phyloP scores from a whole-genome alignment of 2,329 filamentous ascomycete species.

The Penicillium palitans region DNA sequence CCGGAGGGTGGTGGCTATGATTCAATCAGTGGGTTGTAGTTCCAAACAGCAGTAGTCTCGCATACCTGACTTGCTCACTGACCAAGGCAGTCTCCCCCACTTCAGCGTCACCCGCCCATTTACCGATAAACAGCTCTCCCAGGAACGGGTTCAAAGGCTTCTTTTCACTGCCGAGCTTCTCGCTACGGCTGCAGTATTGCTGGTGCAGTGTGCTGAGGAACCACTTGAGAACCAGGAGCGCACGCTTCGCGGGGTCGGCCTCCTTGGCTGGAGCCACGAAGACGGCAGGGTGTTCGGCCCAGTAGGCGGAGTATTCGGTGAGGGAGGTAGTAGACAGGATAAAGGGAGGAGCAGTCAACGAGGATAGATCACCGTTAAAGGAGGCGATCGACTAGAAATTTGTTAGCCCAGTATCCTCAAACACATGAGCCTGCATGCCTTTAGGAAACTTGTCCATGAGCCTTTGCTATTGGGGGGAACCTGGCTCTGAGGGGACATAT shows the following conservation, averaged over 20 bases:
- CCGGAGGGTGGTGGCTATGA: conserved; percentile 79
- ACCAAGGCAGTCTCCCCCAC: conserved; percentile 79
- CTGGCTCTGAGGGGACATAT: conserved; percentile 40
- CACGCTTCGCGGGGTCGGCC: conserved; percentile 75
- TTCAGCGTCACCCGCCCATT: conserved; percentile 72
- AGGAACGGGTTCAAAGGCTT: conserved; percentile 97
- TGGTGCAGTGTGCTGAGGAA: conserved; percentile 91
- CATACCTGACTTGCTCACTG: conserved; percentile 83
- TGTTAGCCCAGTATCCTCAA: conserved; percentile 9
- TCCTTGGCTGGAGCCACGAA: conserved; percentile 82
- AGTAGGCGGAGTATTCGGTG: conserved; percentile 79
- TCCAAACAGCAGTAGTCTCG: not conserved
- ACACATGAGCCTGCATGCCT: conserved; percentile 33
- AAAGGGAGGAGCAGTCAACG: conserved; percentile 77
- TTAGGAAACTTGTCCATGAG: conserved; percentile 51
- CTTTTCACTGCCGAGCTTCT: conserved; percentile 87
- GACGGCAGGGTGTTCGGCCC: conserved; percentile 74
- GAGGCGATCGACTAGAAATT: conserved; percentile 65
- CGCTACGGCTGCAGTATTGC: conserved; percentile 73
- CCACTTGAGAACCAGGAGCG: conserved; percentile 90
- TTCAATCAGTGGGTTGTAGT: conserved; percentile 9
- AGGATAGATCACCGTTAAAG: conserved; percentile 79
- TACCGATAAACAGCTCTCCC: conserved; percentile 88
- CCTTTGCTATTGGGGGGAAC: conserved; percentile 46
- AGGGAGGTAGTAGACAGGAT: conserved; percentile 77